phyloP scores from a whole-genome alignment of 1,139 yeast species.

The Sugiyamaella grinbergsii region DNA sequence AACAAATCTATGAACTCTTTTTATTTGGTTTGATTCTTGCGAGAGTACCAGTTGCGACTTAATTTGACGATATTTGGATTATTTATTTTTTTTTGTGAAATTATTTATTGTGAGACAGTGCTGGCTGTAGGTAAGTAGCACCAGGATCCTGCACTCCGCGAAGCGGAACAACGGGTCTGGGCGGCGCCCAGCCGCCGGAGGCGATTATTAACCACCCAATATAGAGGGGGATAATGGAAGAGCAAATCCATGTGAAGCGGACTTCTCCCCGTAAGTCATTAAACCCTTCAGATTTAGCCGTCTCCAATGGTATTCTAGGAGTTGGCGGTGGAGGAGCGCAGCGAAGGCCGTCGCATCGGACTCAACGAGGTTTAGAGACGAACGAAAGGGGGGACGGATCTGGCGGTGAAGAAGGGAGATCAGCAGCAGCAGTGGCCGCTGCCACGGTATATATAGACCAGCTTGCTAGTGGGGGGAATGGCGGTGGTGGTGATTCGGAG shows the following conservation, averaged over 20 bases:
- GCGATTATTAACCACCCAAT: background rate
- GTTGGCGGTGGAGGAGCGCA: conserved; percentile 6
- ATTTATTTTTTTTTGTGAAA: background rate
- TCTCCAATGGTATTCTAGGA: conserved; percentile 9
- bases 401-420: conserved; percentile 2
- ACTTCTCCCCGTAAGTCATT: conserved; percentile 17
- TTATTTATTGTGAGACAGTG: background rate
- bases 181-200: conserved; percentile 5
- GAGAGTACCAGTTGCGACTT: too few relatives aligned
- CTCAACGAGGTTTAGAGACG: background rate
- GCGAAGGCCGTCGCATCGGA: background rate
- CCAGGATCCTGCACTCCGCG: background rate
- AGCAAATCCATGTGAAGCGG: conserved; percentile 15
- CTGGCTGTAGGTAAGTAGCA: conserved; percentile 5
- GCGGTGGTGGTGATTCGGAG: conserved; percentile 9
- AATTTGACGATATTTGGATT: background rate
- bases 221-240: conserved; percentile 16
- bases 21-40: too few relatives aligned
- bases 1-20: too few relatives aligned
- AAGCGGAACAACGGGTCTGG: too few relatives aligned
- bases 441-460: conserved; percentile 10
- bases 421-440: conserved; percentile 17
- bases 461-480: conserved; percentile 4
- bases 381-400: background rate
- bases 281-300: conserved; percentile 13